A percentile compares a stretch with the other conserved stretches of the same genome.
Evolutionary conservation across 1,284 basidiomycete genomes (phyloP).

Genomic region (Moesziomyces antarcticus): DNA sequence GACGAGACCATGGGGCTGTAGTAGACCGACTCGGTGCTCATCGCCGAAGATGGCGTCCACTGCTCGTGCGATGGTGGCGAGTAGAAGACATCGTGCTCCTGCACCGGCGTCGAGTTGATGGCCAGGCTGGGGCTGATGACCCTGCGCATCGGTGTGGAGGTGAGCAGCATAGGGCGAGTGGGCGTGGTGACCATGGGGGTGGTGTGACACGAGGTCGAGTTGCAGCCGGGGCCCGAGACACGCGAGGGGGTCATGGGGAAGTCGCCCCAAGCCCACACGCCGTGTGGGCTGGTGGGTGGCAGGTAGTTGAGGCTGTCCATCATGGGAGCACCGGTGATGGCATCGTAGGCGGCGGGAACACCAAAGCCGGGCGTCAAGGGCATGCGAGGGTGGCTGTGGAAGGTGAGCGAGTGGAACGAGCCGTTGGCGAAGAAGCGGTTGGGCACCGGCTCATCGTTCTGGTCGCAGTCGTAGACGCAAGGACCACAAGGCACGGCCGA

Average conservation of each 20-base stretch:
- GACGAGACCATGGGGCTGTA: conserved; percentile 46
- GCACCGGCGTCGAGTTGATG: conserved; percentile 46
- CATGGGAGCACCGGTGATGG: conserved; percentile 29
- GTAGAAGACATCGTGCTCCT: conserved; percentile 51
- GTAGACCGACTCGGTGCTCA: conserved; percentile 50
- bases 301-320: conserved; percentile 45
- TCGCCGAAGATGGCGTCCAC: conserved; percentile 45
- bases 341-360: conserved; percentile 30
- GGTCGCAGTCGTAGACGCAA: conserved; percentile 48
- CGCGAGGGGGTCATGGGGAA: conserved; percentile 50
- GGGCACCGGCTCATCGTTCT: conserved; percentile 37
- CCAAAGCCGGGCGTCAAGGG: conserved; percentile 40
- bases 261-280: conserved; percentile 48
- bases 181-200: conserved; percentile 43
- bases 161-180: conserved; percentile 33
- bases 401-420: conserved; percentile 51
- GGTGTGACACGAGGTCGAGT: conserved; percentile 35
- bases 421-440: conserved; percentile 51
- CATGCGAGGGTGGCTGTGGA: conserved; percentile 50
- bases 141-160: conserved; percentile 47
- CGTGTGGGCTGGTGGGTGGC: conserved; percentile 46
- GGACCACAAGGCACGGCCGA: conserved; percentile 46
- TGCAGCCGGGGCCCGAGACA: conserved; percentile 26
- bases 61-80: conserved; percentile 43
- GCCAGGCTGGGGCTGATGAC: conserved; percentile 51